Percentiles rank a stretch among this genome's conserved stretches.
Evolutionary conservation across 495 filamentous ascomycete genomes (phyloP).

Genomic region (Rostrohypoxylon terebratum): DNA sequence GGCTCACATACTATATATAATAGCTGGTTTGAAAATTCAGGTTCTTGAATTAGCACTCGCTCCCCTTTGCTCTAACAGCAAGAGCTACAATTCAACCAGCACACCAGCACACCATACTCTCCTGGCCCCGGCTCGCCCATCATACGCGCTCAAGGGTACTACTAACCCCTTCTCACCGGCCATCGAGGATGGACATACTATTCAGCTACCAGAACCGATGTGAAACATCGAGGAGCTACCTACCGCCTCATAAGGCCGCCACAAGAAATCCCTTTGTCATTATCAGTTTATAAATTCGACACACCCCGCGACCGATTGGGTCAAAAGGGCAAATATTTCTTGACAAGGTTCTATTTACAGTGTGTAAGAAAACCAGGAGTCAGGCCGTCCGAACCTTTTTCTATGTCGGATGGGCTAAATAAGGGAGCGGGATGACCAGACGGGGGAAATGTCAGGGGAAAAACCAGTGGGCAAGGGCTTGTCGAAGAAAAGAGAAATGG

Average conservation of each 20-base stretch:
- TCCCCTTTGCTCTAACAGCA: neutral
- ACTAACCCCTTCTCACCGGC: neutral
- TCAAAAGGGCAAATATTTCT: neutral
- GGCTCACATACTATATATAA: conserved; percentile 25
- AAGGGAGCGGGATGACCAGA: neutral
- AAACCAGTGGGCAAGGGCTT: neutral
- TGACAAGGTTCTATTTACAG: neutral
- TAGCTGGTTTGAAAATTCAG: conserved; percentile 8
- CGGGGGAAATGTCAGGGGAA: neutral
- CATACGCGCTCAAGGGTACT: neutral
- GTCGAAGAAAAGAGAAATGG: conserved; percentile 5
- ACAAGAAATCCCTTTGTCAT: neutral
- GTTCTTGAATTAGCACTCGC: neutral
- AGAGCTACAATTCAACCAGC: conserved; percentile 7
- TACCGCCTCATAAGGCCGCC: neutral
- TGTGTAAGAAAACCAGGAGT: neutral
- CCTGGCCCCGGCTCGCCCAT: neutral
- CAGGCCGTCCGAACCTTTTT: conserved; percentile 7
- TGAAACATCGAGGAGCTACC: neutral
- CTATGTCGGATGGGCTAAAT: conserved; percentile 16
- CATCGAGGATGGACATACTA: neutral
- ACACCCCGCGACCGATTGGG: neutral
- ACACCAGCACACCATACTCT: neutral
- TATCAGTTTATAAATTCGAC: neutral
- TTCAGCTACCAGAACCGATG: neutral